Evolutionary conservation across 2,329 filamentous ascomycete species (phyloP).

Genomic region (Colletotrichum somersetense): DNA sequence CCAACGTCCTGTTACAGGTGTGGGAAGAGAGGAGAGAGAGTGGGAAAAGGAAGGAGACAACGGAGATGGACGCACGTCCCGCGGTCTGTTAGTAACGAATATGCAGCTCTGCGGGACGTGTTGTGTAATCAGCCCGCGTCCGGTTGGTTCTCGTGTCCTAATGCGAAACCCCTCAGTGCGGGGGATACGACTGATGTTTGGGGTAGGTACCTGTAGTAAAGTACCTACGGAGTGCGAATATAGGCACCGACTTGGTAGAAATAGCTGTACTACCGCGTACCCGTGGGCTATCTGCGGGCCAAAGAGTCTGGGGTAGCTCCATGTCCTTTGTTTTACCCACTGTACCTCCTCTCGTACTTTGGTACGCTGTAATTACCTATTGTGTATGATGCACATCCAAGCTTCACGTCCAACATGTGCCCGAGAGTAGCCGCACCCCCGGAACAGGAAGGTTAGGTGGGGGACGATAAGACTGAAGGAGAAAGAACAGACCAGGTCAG

Average conservation of each 20-base stretch:
- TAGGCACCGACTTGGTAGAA: no score
- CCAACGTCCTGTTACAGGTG: background rate
- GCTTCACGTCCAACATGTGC: no score
- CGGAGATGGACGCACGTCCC: background rate
- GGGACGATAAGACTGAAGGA: background rate
- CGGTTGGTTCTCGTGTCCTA: slow-evolving; percentile 36
- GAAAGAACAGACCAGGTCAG: background rate
- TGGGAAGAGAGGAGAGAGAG: no score
- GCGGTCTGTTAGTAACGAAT: background rate
- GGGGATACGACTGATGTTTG: slow-evolving; percentile 9
- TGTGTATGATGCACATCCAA: no score
- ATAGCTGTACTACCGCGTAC: background rate
- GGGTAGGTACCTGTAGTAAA: slow-evolving; percentile 1
- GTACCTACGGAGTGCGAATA: no score
- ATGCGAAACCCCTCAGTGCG: slow-evolving; percentile 20
- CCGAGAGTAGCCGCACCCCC: slow-evolving; percentile 21
- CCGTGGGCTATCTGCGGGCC: slow-evolving; percentile 14
- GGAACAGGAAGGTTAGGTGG: slow-evolving; percentile 8
- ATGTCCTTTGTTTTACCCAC: background rate
- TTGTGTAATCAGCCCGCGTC: slow-evolving; percentile 27
- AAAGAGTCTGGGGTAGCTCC: slow-evolving; percentile 12
- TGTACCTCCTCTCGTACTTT: background rate
- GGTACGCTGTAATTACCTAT: no score
- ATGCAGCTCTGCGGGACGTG: background rate
- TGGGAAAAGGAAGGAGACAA: background rate